Evolutionary conservation across 768 basidiomycete species (phyloP), one percentile per base, ranked within the genome.

Genomic region (Tricholoma bakamatsutake): DNA sequence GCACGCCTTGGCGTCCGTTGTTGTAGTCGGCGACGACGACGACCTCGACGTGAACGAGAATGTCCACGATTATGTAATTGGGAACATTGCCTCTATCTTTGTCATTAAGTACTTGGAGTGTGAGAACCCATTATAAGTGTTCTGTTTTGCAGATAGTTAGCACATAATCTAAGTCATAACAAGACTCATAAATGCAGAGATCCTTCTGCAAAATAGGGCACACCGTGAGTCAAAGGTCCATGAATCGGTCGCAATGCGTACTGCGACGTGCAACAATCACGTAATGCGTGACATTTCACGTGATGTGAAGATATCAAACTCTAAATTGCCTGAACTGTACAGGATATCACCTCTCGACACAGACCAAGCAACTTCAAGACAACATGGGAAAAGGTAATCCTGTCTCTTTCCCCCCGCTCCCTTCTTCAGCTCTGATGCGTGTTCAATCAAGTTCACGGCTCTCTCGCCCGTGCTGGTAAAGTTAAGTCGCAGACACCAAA

Each of bases 401-500:
- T 43, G n/a, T 31, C 1, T n/a, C 21, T n/a, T 12, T 52, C 3
- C 35, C n/a, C 9, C 21, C 17, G 17, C n/a, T n/a, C n/a, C n/a
- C n/a, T 12, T 18, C 27, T 13, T n/a, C 40, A 30, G 40, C 3
- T 6, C 40, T 53, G 21, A 12, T 11, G 5, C n/a, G 2, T 15
- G 2, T 37, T 5, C 45, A 8, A 3, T 42, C 4, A 66, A 93
- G 94, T 96, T 79, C 94, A 98, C 89, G 94, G 94, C 74, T 98
- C 94, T 73, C 93, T 96, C 79, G 94, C 94, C 78, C 94, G 94
- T 82, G 94, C 94, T 72, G 95, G 95, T 74, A 98, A 98, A 85
- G 96, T 98, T 82, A 97, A 93, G 80, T 92, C 90, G 65, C 93
- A 95, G 78, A 91, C 88, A 68, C 95, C 95, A 68, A 98, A 98